Evolutionary conservation across 1,139 yeast genomes (phyloP).

Genomic region (Debaryomycetaceae sp.): DNA sequence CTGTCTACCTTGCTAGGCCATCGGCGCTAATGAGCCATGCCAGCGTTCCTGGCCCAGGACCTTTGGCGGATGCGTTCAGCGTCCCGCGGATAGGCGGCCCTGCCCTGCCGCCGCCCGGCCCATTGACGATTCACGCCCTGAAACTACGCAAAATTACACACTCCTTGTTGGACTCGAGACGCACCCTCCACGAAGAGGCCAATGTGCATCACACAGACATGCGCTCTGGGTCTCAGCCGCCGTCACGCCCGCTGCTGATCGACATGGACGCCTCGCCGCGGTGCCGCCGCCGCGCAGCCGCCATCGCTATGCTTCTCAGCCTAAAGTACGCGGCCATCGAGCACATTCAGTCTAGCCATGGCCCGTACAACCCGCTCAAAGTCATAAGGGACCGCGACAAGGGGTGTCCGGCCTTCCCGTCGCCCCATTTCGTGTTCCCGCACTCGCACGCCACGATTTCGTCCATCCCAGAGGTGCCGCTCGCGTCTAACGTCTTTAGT

Average conservation of each 20-base stretch:
- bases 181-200: conserved; percentile 29
- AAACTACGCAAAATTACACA: conserved; percentile 25
- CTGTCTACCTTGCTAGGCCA: too few relatives aligned
- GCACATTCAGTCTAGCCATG: conserved; percentile 17
- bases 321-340: not conserved
- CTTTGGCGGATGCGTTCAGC: not conserved
- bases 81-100: not conserved
- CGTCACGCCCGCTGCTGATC: too few relatives aligned
- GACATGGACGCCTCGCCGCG: too few relatives aligned
- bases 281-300: not conserved
- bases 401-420: conserved; percentile 31
- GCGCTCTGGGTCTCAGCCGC: not conserved
- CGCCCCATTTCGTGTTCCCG: conserved; percentile 6
- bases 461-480: conserved; percentile 13
- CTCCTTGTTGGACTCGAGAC: conserved; percentile 32
- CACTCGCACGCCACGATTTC: not conserved
- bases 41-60: too few relatives aligned
- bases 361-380: conserved; percentile 73
- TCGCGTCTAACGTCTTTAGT: conserved; percentile 49
- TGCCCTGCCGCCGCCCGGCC: not conserved
- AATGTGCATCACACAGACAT: conserved; percentile 20
- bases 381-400: conserved; percentile 63
- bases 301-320: not conserved
- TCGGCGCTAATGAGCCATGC: too few relatives aligned
- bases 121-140: not conserved